These are phyloP conservation scores for Cyclotella atomus DNA, from an alignment of 108 stramenopile species.

Conservation along the genomic window DNA sequence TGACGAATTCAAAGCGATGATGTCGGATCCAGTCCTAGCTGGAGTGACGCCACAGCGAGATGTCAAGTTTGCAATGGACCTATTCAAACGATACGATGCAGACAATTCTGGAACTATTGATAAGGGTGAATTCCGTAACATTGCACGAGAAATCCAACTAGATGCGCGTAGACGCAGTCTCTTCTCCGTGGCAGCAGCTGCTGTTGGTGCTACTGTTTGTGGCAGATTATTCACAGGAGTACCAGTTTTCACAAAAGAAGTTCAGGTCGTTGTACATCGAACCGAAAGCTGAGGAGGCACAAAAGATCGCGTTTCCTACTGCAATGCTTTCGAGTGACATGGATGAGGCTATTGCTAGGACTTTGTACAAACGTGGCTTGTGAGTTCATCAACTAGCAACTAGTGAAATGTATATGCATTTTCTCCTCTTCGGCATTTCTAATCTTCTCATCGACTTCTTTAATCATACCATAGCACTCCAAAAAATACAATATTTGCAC, in stretches of 20 bases:
- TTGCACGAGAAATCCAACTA: constrained; percentile 26
- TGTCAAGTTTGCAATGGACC: not conserved
- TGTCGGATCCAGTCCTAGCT: constrained; percentile 13
- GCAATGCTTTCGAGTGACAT: constrained; percentile 33
- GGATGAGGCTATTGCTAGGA: constrained; percentile 32
- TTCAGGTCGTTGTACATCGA: constrained; percentile 25
- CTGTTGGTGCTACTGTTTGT: constrained; percentile 39
- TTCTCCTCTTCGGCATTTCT: not conserved
- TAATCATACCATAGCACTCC: constrained; percentile 39
- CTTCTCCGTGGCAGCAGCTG: constrained; percentile 33
- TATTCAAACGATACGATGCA: constrained; percentile 29
- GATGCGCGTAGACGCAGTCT: constrained; percentile 34
- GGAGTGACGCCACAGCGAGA: not conserved
- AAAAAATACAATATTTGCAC: constrained; percentile 41
- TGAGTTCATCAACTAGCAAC: not conserved
- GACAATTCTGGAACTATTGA: constrained; percentile 33
- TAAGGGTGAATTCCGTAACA: constrained; percentile 37
- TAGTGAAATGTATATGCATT: no score
- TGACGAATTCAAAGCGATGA: constrained; percentile 16
- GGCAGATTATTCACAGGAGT: constrained; percentile 13
- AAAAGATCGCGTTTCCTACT: constrained; percentile 35
- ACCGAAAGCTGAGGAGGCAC: constrained; percentile 14
- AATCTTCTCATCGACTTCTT: no score
- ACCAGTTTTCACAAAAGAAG: constrained; percentile 40
- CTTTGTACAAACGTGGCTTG: constrained; percentile 21